phyloP scores from a whole-genome alignment of 805 yeast genomes.

The Saturnispora serradocipensis region DNA sequence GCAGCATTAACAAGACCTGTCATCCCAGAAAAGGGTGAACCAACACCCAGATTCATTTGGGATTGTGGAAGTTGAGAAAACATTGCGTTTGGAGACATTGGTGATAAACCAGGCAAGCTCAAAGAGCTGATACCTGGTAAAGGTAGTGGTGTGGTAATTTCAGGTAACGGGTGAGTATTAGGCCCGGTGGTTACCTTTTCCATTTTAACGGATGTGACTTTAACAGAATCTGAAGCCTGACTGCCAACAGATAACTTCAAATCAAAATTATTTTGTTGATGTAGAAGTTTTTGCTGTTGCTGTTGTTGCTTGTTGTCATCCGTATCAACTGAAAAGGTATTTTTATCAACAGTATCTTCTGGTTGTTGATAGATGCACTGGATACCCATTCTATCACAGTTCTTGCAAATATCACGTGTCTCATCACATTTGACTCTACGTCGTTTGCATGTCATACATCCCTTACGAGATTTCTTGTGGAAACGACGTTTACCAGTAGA shows the following conservation, averaged over 20 bases:
- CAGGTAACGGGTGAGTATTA: conserved; percentile 1
- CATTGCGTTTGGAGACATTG: conserved; percentile 11
- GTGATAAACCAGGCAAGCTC: conserved; percentile 1
- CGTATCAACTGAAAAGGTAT: not conserved
- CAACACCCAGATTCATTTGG: conserved; percentile 1
- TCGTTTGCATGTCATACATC: conserved; percentile 82
- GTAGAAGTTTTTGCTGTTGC: not conserved
- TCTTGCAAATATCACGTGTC: conserved; percentile 64
- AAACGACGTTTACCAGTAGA: conserved; percentile 73
- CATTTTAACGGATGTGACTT: conserved; percentile 2
- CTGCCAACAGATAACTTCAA: not conserved
- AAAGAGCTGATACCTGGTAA: conserved; percentile 3
- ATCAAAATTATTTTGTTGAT: not conserved
- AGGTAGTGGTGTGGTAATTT: not conserved
- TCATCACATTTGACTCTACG: conserved; percentile 94
- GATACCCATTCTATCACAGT: conserved; percentile 71
- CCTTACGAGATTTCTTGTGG: conserved; percentile 81
- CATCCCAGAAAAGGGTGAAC: conserved; percentile 3
- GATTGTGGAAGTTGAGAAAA: conserved; percentile 10
- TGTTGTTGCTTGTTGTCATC: not conserved
- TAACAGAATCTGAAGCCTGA: not conserved
- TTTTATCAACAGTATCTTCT: not conserved
- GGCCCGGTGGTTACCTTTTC: not conserved
- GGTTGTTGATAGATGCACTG: conserved; percentile 51
- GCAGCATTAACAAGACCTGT: conserved; percentile 9